Percentiles rank a stretch among this genome's conserved stretches.
phyloP scores from a whole-genome alignment of 768 basidiomycete genomes.

The Steccherinum ochraceum region DNA sequence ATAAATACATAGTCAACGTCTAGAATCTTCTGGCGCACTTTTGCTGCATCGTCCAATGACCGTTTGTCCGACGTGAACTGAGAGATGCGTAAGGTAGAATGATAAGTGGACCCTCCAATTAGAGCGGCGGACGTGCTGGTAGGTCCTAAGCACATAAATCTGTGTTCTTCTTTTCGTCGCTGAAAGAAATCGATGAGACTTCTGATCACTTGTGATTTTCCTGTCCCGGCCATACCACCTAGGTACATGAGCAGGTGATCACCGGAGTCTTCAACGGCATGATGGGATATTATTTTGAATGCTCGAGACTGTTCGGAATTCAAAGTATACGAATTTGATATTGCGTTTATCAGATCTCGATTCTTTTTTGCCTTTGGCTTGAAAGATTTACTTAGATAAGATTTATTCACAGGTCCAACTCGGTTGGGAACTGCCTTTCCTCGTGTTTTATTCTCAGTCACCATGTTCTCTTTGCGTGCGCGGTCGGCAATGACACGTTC shows the following conservation, averaged over 20 bases:
- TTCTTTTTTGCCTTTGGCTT: neutral
- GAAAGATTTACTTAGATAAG: neutral
- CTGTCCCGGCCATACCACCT: conserved; percentile 19
- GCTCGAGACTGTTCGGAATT: conserved; percentile 15
- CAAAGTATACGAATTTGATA: conserved; percentile 6
- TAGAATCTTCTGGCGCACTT: neutral
- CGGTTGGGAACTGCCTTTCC: neutral
- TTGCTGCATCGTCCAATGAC: neutral
- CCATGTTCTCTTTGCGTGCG: neutral
- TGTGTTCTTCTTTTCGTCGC: conserved; percentile 1
- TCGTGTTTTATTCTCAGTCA: neutral
- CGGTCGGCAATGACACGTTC: neutral
- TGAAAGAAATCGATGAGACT: conserved; percentile 11
- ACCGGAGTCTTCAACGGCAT: conserved; percentile 1
- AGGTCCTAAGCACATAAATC: conserved; percentile 12
- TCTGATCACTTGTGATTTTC: conserved; percentile 16
- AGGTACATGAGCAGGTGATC: conserved; percentile 17
- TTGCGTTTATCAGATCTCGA: neutral
- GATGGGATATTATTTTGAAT: conserved; percentile 15
- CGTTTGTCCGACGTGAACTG: neutral
- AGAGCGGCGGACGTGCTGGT: conserved; percentile 14
- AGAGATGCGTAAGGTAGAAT: conserved; percentile 9
- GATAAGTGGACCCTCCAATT: conserved; percentile 18
- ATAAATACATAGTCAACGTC: neutral
- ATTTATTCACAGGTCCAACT: neutral